These are phyloP conservation scores for Bonia amplexicaulis DNA, from an alignment of 176 grass and related monocot genomes.

Conservation along the genomic window DNA sequence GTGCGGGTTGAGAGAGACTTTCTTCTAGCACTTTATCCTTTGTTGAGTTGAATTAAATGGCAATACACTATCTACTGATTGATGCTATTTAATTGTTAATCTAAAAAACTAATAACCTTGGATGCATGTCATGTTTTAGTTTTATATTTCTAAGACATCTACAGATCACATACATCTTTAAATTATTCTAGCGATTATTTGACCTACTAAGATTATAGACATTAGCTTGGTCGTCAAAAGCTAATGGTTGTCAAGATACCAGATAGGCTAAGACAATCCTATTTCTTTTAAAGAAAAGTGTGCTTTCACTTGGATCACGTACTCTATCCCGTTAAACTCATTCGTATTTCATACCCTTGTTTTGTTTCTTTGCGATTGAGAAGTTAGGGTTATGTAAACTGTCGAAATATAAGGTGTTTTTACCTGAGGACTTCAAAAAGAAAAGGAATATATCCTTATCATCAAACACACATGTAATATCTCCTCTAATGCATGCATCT, in stretches of 20 bases:
- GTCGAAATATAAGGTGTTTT: not conserved
- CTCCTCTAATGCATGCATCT: too few relatives aligned
- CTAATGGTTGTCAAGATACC: rapidly evolving
- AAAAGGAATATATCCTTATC: too few relatives aligned
- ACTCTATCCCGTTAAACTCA: not conserved
- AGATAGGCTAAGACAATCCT: not conserved
- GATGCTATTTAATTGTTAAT: not conserved
- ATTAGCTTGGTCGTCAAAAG: rapidly evolving
- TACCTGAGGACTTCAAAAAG: not conserved
- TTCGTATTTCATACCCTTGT: not conserved
- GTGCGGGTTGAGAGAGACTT: conserved; percentile 23
- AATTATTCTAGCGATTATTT: not conserved
- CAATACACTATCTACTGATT: not conserved
- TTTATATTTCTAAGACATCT: too few relatives aligned
- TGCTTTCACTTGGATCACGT: not conserved
- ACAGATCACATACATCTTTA: too few relatives aligned
- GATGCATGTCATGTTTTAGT: too few relatives aligned
- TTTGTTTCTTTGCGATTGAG: not conserved
- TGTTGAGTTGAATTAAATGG: not conserved
- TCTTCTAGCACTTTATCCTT: not conserved
- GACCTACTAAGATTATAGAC: not conserved
- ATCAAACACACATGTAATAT: too few relatives aligned
- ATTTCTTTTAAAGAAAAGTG: not conserved
- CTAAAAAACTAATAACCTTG: not conserved
- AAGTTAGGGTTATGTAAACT: not conserved